A percentile compares a stretch with the other conserved stretches of the same genome.
Evolutionary conservation across 75 land plant species (phyloP).

Genomic region (Sequoia sempervirens): DNA sequence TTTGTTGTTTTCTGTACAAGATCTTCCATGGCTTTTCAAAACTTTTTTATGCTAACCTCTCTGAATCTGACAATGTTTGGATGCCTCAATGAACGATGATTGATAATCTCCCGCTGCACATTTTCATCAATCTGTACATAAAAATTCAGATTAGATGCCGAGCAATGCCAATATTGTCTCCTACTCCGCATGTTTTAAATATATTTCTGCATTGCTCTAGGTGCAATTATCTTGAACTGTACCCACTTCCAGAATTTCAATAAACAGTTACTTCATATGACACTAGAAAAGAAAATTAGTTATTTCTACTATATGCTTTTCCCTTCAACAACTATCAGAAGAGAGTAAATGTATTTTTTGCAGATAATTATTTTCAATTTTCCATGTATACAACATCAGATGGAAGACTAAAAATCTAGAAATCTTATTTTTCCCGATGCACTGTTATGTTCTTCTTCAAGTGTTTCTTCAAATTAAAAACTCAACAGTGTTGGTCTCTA

Average conservation of each 20-base stretch:
- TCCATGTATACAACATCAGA: not conserved
- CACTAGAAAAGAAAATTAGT: not conserved
- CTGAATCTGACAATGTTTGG: constrained; percentile 63
- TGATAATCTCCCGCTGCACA: constrained; percentile 63
- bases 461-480: not conserved
- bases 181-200: not conserved
- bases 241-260: not conserved
- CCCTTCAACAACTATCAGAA: not conserved
- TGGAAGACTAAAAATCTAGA: not conserved
- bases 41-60: constrained; percentile 32
- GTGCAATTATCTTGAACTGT: not conserved
- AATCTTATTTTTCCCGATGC: not conserved
- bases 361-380: not conserved
- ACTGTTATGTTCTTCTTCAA: not conserved
- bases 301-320: not conserved
- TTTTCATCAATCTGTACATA: constrained; percentile 58
- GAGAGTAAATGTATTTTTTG: not conserved
- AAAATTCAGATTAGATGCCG: not conserved
- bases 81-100: constrained; percentile 59
- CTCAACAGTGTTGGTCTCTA: not conserved
- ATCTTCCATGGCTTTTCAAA: not conserved
- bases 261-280: not conserved
- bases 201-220: not conserved
- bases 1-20: not conserved
- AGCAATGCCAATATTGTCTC: not conserved